phyloP scores from a whole-genome alignment of 805 yeast species.

The Kazachstania psychrophila region DNA sequence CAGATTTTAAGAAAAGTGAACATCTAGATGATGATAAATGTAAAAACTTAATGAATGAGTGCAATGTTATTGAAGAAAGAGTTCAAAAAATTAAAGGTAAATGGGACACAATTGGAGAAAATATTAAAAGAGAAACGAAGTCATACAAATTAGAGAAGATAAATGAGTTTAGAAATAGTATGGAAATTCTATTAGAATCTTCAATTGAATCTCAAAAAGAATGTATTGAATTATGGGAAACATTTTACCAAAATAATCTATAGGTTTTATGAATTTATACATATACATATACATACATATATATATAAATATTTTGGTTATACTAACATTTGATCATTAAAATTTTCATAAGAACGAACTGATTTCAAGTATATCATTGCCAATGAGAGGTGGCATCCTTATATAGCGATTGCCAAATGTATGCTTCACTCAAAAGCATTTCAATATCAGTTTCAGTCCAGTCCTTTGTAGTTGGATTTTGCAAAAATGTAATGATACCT shows the following conservation, averaged over 20 bases:
- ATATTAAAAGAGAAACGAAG: constrained; percentile 57
- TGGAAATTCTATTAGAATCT: constrained; percentile 84
- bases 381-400: constrained; percentile 86
- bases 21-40: constrained; percentile 50
- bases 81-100: constrained; percentile 45
- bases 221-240: constrained; percentile 78
- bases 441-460: constrained; percentile 92
- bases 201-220: constrained; percentile 91
- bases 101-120: constrained; percentile 55
- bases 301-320: not conserved
- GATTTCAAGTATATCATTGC: constrained; percentile 25
- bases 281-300: not conserved
- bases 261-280: constrained; percentile 4
- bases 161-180: constrained; percentile 76
- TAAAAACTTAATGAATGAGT: constrained; percentile 48
- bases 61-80: constrained; percentile 44
- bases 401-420: constrained; percentile 89
- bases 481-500: constrained; percentile 84
- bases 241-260: constrained; percentile 58
- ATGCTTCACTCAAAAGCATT: constrained; percentile 87
- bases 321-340: not conserved
- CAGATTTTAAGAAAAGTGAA: constrained; percentile 35
- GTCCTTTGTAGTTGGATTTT: constrained; percentile 73
- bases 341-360: not conserved
- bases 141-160: constrained; percentile 66